Evolutionary conservation across 163 green algal species (phyloP).

Genomic region (Trebouxiophyceae sp.): DNA sequence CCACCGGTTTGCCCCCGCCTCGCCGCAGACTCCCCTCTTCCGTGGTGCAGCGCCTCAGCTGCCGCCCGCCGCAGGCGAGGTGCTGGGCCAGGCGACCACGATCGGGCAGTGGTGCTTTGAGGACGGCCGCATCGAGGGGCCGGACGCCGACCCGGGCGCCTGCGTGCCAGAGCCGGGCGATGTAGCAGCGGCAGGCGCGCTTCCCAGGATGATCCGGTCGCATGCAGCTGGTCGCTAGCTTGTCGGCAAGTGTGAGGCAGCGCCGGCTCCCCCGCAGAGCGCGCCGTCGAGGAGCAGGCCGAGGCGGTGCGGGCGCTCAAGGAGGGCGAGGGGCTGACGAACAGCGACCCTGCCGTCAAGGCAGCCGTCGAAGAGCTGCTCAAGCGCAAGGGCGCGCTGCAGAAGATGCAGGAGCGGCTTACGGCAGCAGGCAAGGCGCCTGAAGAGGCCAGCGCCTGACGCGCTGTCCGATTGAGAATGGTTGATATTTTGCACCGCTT

Average conservation of each 20-base stretch:
- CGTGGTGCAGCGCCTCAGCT: neutral
- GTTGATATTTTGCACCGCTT: too few species aligned
- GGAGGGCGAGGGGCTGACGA: constrained; percentile 34
- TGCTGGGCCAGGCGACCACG: constrained; percentile 33
- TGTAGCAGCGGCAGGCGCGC: neutral
- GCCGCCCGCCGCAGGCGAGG: neutral
- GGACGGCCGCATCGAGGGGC: constrained; percentile 27
- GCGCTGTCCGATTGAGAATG: too few species aligned
- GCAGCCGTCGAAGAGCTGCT: too few species aligned
- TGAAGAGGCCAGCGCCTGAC: too few species aligned
- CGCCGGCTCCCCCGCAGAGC: constrained; percentile 21
- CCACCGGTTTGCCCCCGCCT: constrained; percentile 4
- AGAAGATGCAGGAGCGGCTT: too few species aligned
- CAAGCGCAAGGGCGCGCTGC: too few species aligned
- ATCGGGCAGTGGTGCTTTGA: constrained; percentile 37
- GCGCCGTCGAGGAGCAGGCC: constrained; percentile 29
- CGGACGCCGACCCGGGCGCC: neutral
- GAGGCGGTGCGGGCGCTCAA: constrained; percentile 37
- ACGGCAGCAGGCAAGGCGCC: too few species aligned
- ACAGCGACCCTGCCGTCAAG: constrained; percentile 19
- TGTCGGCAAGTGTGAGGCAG: constrained; percentile 9
- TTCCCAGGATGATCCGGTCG: neutral
- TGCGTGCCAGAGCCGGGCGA: neutral
- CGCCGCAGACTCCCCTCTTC: neutral
- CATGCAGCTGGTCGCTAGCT: too few species aligned